phyloP scores from a whole-genome alignment of 805 yeast genomes.

The Osmozyma mogii region DNA sequence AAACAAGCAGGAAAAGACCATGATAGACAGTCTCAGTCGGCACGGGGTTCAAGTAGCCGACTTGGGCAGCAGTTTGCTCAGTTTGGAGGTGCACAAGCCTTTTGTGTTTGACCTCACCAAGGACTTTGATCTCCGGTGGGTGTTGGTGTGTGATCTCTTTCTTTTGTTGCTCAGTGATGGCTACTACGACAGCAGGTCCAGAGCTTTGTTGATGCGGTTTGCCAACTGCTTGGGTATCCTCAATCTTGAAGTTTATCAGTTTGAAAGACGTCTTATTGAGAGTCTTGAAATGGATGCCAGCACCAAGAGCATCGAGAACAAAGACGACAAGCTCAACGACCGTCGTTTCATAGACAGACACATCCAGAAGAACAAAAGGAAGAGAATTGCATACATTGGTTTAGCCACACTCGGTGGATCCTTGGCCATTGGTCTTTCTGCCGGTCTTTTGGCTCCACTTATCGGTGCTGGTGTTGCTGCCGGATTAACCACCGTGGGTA shows the following conservation, averaged over 20 bases:
- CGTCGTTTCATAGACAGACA: conserved; percentile 68
- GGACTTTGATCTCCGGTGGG: conserved; percentile 76
- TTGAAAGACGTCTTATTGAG: conserved; percentile 85
- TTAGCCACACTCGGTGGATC: conserved; percentile 96
- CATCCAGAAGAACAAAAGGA: conserved; percentile 55
- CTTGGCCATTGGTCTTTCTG: conserved; percentile 86
- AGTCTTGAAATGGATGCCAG: conserved; percentile 74
- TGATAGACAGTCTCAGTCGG: conserved; percentile 79
- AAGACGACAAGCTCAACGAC: conserved; percentile 68
- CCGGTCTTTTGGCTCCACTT: conserved; percentile 93
- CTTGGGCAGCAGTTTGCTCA: conserved; percentile 53
- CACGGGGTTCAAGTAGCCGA: conserved; percentile 79
- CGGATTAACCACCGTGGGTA: conserved; percentile 90
- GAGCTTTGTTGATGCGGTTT: conserved; percentile 66
- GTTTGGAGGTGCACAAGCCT: conserved; percentile 17
- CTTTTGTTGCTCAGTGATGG: conserved; percentile 75
- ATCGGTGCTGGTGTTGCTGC: conserved; percentile 99
- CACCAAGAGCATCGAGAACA: conserved; percentile 46
- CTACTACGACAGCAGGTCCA: conserved; percentile 80
- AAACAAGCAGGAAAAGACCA: conserved; percentile 62
- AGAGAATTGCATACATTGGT: conserved; percentile 79
- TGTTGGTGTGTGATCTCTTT: conserved; percentile 85
- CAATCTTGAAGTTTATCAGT: conserved; percentile 70
- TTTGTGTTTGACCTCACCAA: conserved; percentile 8
- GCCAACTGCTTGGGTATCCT: conserved; percentile 53